A percentile compares a stretch with the other conserved stretches of the same genome.
Evolutionary conservation across 2,329 filamentous ascomycete species (phyloP).

Genomic region (Colletotrichum zoysiae): DNA sequence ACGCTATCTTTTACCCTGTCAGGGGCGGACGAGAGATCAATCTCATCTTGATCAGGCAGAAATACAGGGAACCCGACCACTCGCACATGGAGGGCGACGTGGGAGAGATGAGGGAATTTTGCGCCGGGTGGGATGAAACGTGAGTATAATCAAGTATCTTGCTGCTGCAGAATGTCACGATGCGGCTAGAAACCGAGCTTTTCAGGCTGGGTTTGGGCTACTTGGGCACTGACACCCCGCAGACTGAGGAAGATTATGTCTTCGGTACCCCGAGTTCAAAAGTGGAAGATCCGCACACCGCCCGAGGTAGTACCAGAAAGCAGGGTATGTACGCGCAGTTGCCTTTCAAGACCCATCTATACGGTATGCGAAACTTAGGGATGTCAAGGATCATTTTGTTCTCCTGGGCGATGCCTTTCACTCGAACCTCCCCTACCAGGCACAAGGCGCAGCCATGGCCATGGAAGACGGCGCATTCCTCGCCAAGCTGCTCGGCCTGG

Average conservation of each 20-base stretch:
- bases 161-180: neutral
- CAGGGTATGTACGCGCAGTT: slow-evolving; percentile 8
- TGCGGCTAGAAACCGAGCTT: neutral
- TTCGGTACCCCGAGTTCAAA: slow-evolving; percentile 22
- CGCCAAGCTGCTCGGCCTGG: slow-evolving; percentile 47
- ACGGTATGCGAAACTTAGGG: neutral
- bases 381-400: slow-evolving; percentile 31
- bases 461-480: slow-evolving; percentile 46
- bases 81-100: neutral
- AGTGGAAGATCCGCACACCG: slow-evolving; percentile 34
- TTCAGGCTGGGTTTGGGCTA: too few relatives aligned
- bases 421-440: slow-evolving; percentile 45
- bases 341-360: neutral
- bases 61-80: neutral
- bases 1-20: slow-evolving; percentile 24
- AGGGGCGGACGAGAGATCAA: slow-evolving; percentile 29
- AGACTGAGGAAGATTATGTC: slow-evolving; percentile 34
- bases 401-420: slow-evolving; percentile 41
- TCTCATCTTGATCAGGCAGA: slow-evolving; percentile 14
- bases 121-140: slow-evolving; percentile 31
- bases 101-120: slow-evolving; percentile 30
- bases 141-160: neutral
- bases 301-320: slow-evolving; percentile 10
- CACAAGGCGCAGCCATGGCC: slow-evolving; percentile 46
- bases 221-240: neutral